A percentile compares a stretch with the other conserved stretches of the same genome.
These are phyloP conservation scores for Magnusiomyces tetraspermus DNA, from an alignment of 1,139 yeast species.

Conservation along the genomic window DNA sequence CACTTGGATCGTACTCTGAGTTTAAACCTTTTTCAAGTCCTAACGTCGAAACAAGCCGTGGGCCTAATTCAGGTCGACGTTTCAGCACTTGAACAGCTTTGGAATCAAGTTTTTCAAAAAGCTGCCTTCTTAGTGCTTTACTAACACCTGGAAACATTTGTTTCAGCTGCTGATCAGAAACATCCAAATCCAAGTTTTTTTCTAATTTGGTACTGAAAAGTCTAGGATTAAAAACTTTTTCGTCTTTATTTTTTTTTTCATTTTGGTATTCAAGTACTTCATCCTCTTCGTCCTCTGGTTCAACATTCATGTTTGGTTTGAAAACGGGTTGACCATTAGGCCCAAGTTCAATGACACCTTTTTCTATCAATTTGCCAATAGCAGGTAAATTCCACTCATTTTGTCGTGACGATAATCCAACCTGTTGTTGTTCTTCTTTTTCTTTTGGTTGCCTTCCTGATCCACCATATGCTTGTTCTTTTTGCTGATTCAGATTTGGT, in stretches of 20 bases:
- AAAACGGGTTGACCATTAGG: neutral
- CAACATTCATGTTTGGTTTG: neutral
- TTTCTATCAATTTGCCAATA: neutral
- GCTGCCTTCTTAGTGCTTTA: neutral
- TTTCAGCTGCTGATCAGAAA: neutral
- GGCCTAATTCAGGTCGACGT: conserved; percentile 11
- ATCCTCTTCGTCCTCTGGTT: neutral
- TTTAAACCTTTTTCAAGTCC: neutral
- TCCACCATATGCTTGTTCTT: too few relatives aligned
- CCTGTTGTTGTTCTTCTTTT: neutral
- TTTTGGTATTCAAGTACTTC: neutral
- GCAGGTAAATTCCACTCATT: conserved; percentile 2
- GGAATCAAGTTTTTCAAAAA: conserved; percentile 6
- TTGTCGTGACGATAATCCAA: neutral
- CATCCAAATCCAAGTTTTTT: neutral
- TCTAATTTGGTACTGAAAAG: neutral
- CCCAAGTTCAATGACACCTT: neutral
- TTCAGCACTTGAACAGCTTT: conserved; percentile 9
- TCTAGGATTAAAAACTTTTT: too few relatives aligned
- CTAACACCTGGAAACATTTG: neutral
- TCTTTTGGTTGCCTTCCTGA: too few relatives aligned
- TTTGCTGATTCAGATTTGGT: too few relatives aligned
- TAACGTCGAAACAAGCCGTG: conserved; percentile 1
- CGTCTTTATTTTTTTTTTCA: neutral
- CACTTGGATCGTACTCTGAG: too few relatives aligned